Evolutionary conservation across 345 rosid genomes (phyloP).

Genomic region (Raphanus sativus): DNA sequence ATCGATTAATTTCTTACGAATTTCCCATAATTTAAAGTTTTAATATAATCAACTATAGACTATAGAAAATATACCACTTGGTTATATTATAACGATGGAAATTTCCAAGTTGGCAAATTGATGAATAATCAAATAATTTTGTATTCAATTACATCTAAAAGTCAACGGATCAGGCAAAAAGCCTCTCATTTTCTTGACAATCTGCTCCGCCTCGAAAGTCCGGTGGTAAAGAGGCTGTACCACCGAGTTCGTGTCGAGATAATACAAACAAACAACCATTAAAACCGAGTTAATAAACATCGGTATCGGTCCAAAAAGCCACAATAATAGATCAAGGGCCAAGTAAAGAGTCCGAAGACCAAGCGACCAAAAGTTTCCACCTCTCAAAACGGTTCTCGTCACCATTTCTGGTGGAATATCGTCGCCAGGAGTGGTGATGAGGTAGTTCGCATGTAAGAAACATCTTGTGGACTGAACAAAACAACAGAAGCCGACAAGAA

Average conservation of each 20-base stretch:
- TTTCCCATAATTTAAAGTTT: not conserved
- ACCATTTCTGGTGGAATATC: conserved; percentile 44
- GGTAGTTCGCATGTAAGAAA: conserved; percentile 65
- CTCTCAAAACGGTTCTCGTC: conserved; percentile 51
- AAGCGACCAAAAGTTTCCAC: conserved; percentile 71
- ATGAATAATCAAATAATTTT: conserved; percentile 2
- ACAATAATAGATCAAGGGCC: conserved; percentile 57
- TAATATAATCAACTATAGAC: not conserved
- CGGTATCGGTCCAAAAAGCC: conserved; percentile 89
- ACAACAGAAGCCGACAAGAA: conserved; percentile 63
- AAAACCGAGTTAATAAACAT: conserved; percentile 59
- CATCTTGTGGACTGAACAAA: conserved; percentile 68
- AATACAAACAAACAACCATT: conserved; percentile 50
- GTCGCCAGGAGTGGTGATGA: conserved; percentile 53
- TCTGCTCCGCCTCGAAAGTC: conserved; percentile 25
- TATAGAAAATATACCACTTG: not conserved
- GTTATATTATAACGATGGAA: not conserved
- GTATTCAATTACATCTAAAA: conserved; percentile 17
- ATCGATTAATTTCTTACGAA: not conserved
- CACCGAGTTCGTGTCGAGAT: conserved; percentile 49
- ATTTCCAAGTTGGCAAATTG: conserved; percentile 24
- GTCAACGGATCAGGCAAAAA: conserved; percentile 36
- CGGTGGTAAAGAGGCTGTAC: conserved; percentile 54
- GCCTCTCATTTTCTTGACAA: conserved; percentile 35
- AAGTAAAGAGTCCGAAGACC: conserved; percentile 75